phyloP scores from a whole-genome alignment of 176 grass and related monocot species.

The Chloris gayana region DNA sequence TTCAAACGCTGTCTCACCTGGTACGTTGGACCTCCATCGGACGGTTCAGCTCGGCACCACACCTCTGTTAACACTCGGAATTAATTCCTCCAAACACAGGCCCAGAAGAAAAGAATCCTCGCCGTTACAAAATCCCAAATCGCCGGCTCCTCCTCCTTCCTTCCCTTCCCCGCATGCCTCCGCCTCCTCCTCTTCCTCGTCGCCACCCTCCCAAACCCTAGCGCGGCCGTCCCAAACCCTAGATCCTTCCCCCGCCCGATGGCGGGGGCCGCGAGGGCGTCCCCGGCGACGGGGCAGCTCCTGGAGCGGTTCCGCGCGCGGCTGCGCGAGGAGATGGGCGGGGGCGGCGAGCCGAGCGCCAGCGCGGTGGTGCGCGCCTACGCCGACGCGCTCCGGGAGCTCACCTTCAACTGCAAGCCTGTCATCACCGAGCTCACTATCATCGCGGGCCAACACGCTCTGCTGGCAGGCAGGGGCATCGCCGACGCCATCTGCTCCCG shows the following conservation, averaged over 20 bases:
- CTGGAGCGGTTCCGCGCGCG: slow-evolving; percentile 64
- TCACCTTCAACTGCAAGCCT: slow-evolving; percentile 98
- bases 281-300: slow-evolving; percentile 37
- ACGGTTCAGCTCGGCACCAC: neutral
- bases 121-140: slow-evolving; percentile 44
- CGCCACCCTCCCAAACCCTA: slow-evolving; percentile 52
- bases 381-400: slow-evolving; percentile 68
- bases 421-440: slow-evolving; percentile 96
- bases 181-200: slow-evolving; percentile 15
- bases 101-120: slow-evolving; percentile 4
- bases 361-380: slow-evolving; percentile 65
- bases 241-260: slow-evolving; percentile 25
- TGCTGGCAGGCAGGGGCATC: slow-evolving; percentile 65
- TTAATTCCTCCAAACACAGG: slow-evolving; percentile 4
- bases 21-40: neutral
- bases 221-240: slow-evolving; percentile 7
- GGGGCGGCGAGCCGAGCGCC: slow-evolving; percentile 19
- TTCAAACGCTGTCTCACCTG: neutral
- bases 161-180: slow-evolving; percentile 6
- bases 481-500: slow-evolving; percentile 75
- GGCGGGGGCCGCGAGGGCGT: slow-evolving; percentile 33
- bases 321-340: slow-evolving; percentile 60
- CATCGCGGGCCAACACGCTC: slow-evolving; percentile 68
- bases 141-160: neutral
- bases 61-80: neutral